phyloP scores from a whole-genome alignment of 257 asterid species.

The Handroanthus guayacan region DNA sequence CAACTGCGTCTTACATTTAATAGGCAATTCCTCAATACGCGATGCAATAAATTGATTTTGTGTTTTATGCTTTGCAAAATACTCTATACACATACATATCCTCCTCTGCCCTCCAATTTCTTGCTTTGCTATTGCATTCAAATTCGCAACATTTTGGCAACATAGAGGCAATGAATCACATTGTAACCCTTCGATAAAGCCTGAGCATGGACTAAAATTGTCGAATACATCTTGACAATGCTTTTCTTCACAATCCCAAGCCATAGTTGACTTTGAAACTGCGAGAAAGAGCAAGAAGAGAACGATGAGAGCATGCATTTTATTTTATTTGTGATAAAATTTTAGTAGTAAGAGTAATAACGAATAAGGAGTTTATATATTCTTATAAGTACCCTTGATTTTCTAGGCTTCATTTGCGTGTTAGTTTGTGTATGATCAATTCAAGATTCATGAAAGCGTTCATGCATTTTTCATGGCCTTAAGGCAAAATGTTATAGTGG shows the following conservation, averaged over 20 bases:
- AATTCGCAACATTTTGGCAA: slow-evolving; percentile 29
- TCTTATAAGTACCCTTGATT: not conserved
- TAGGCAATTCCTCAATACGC: slow-evolving; percentile 41
- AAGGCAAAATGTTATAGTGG: not conserved
- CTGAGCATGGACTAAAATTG: slow-evolving; percentile 30
- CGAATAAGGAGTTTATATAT: not conserved
- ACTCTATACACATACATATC: slow-evolving; percentile 49
- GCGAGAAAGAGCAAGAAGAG: not conserved
- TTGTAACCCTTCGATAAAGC: slow-evolving; percentile 23
- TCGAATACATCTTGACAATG: slow-evolving; percentile 40
- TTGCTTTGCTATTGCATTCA: slow-evolving; percentile 30
- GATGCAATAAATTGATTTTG: slow-evolving; percentile 8
- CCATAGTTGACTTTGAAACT: not conserved
- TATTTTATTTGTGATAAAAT: not conserved
- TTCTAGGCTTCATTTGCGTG: slow-evolving; percentile 22
- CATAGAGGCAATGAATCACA: slow-evolving; percentile 26
- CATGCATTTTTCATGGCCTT: slow-evolving; percentile 28
- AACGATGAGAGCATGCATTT: not conserved
- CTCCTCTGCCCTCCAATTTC: slow-evolving; percentile 28
- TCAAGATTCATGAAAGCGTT: slow-evolving; percentile 25
- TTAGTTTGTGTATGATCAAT: not conserved
- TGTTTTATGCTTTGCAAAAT: not conserved
- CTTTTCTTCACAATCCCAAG: not conserved
- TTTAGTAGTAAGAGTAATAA: not conserved
- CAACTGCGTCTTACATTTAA: slow-evolving; percentile 41